A percentile compares a stretch with the other conserved stretches of the same genome.
Evolutionary conservation across 257 asterid genomes (phyloP).

Genomic region (Prunella vulgaris): DNA sequence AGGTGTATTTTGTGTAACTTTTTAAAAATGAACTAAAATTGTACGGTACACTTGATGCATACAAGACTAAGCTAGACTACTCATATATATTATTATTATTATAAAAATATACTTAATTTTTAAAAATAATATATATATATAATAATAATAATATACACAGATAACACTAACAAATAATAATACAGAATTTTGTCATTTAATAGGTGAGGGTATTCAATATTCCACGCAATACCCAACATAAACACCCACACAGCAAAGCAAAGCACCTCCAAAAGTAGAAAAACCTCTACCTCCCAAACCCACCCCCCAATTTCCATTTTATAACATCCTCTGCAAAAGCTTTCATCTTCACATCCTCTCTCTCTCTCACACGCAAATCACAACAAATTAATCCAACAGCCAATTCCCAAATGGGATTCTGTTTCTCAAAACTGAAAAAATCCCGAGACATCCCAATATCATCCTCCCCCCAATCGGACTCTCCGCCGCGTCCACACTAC

Average conservation of each 20-base stretch:
- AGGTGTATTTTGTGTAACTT: no score
- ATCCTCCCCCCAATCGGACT: constrained; percentile 38
- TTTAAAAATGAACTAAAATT: no score
- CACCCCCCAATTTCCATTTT: background rate
- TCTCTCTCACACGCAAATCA: background rate
- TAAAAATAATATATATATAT: no score
- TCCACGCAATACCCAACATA: constrained; percentile 5
- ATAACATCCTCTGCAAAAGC: constrained; percentile 9
- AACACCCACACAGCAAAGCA: constrained; percentile 45
- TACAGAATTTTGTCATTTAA: no score
- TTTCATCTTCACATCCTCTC: constrained; percentile 16
- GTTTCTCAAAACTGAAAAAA: constrained; percentile 45
- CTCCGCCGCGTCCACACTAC: constrained; percentile 23
- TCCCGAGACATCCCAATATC: constrained; percentile 51
- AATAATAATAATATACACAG: no score
- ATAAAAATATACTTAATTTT: no score
- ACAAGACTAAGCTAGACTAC: no score
- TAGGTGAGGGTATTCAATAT: constrained; percentile 4
- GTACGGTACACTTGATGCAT: no score
- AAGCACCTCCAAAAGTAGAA: constrained; percentile 54
- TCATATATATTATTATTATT: no score
- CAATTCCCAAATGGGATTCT: constrained; percentile 41
- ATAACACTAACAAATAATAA: no score
- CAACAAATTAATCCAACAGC: background rate
- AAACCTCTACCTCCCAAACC: background rate